A percentile compares a stretch with the other conserved stretches of the same genome.
phyloP scores from a whole-genome alignment of 2,329 filamentous ascomycete genomes.

The Didymella keratinophila region DNA sequence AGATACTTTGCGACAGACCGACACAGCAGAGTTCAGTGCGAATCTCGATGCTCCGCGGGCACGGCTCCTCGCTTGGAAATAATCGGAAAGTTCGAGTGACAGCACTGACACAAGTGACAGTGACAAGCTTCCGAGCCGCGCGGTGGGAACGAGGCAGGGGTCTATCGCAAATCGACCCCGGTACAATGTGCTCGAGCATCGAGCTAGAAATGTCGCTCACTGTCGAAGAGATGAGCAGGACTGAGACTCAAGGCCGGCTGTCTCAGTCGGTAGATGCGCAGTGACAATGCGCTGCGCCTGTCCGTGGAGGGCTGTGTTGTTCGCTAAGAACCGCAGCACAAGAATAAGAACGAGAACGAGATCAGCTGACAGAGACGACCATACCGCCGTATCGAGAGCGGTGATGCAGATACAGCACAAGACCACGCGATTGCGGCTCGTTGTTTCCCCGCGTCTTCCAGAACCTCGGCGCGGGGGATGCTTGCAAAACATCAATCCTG shows the following conservation, averaged over 20 bases:
- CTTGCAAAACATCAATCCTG: conserved; percentile 8
- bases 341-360: neutral
- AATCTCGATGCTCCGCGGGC: neutral
- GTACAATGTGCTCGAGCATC: conserved; percentile 3
- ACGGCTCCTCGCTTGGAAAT: conserved; percentile 3
- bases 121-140: conserved; percentile 12
- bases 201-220: neutral
- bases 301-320: neutral
- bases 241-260: neutral
- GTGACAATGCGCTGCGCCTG: neutral
- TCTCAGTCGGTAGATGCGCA: neutral
- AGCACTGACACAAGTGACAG: neutral
- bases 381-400: neutral
- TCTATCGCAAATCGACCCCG: neutral
- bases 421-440: neutral
- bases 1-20: neutral
- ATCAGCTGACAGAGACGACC: conserved; percentile 1
- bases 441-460: conserved; percentile 15
- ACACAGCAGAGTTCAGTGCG: neutral
- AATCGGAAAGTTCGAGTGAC: conserved; percentile 2
- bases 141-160: conserved; percentile 1
- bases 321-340: no score
- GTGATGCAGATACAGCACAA: neutral
- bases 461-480: conserved; percentile 16
- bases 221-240: conserved; percentile 3